phyloP scores from a whole-genome alignment of 2,329 filamentous ascomycete genomes.

The Fusarium zealandicum region DNA sequence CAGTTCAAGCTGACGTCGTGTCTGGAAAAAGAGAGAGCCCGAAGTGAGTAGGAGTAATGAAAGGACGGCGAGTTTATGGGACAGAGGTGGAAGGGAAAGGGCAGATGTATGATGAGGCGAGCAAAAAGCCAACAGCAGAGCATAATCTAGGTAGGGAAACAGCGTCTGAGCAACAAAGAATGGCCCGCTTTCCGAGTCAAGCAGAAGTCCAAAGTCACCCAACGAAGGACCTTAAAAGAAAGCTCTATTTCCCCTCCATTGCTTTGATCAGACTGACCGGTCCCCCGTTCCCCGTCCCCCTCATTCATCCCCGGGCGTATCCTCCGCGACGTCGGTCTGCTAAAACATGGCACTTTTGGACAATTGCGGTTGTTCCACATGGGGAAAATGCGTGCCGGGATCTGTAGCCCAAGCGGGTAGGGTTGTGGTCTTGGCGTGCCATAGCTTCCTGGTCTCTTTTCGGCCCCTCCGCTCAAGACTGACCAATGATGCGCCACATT shows the following conservation, averaged over 20 bases:
- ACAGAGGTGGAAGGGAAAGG: not conserved
- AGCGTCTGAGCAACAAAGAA: slow-evolving; percentile 2
- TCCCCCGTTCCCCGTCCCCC: not conserved
- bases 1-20: too few species aligned
- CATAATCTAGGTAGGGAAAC: not conserved
- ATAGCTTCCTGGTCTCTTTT: slow-evolving; percentile 15
- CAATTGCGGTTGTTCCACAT: slow-evolving; percentile 30
- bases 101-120: too few species aligned
- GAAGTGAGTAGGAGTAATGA: slow-evolving; percentile 13
- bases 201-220: slow-evolving; percentile 1
- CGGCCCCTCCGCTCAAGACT: not conserved
- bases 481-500: not conserved
- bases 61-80: too few species aligned
- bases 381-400: slow-evolving; percentile 20
- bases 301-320: not conserved
- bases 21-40: not conserved
- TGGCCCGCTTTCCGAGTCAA: slow-evolving; percentile 26
- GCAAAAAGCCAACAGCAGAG: not conserved
- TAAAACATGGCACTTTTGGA: slow-evolving; percentile 35
- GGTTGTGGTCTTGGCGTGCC: slow-evolving; percentile 2
- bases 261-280: not conserved
- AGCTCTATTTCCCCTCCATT: too few species aligned
- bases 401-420: slow-evolving; percentile 12
- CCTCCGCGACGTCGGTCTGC: not conserved
- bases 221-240: too few species aligned